Conservation (phyloP, 2,329 filamentous ascomycete genomes). For the Cytospora piceicola region DNA sequence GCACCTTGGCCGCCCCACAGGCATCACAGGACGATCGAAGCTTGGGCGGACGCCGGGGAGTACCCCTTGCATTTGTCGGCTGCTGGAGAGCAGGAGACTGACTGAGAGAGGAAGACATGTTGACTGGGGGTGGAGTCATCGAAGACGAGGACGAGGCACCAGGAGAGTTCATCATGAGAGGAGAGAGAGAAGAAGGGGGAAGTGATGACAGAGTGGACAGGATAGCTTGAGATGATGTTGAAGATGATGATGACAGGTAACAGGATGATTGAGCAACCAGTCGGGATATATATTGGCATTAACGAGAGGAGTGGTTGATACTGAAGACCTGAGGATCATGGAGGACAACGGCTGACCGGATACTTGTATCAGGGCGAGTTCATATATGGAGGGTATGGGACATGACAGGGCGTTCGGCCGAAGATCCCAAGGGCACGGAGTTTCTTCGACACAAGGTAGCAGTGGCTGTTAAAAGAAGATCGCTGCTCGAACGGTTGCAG, state of each 20-base stretch:
- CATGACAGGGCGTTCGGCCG: conserved; percentile 24
- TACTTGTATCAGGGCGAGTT: conserved; percentile 28
- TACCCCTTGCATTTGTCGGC: conserved; percentile 25
- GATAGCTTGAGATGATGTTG: background rate
- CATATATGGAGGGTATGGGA: conserved; percentile 3
- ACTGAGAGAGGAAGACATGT: conserved; percentile 20
- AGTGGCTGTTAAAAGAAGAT: conserved; percentile 9
- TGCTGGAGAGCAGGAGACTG: conserved; percentile 9
- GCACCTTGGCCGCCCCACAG: conserved; percentile 31
- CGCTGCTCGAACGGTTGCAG: conserved; percentile 13
- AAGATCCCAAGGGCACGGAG: conserved; percentile 19
- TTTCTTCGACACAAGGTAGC: conserved; percentile 22
- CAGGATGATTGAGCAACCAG: background rate
- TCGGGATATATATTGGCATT: background rate
- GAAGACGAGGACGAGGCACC: conserved; percentile 22
- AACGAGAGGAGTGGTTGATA: conserved; percentile 1
- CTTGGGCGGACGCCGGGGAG: conserved; percentile 27
- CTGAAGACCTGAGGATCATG: conserved; percentile 15
- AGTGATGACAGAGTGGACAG: background rate
- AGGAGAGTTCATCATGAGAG: conserved; percentile 21
- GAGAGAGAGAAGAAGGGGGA: conserved; percentile 1
- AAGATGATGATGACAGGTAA: background rate
- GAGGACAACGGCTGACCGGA: conserved; percentile 19
- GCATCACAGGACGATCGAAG: conserved; percentile 31
- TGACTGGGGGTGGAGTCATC: conserved; percentile 15